Conservation (phyloP, 495 filamentous ascomycete species). For the Penicillium desertorum region DNA sequence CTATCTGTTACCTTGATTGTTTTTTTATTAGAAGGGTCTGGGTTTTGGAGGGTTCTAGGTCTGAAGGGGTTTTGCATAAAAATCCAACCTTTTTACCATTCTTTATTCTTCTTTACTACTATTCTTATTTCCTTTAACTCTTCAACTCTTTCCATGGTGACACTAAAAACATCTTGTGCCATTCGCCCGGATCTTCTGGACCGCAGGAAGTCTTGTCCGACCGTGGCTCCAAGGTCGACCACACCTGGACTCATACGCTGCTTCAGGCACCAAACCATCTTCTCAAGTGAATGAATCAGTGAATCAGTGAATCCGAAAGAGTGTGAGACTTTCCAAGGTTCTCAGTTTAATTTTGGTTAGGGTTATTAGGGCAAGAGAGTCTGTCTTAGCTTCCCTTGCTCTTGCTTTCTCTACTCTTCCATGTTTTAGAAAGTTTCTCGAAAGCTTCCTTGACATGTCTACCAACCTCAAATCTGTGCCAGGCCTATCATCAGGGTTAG, state of each 20-base stretch:
- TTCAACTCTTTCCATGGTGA: neutral
- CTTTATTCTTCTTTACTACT: neutral
- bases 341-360: neutral
- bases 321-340: conserved; percentile 11
- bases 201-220: conserved; percentile 36
- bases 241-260: conserved; percentile 19
- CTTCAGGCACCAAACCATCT: conserved; percentile 20
- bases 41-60: neutral
- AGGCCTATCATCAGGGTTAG: conserved; percentile 11
- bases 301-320: too few species aligned
- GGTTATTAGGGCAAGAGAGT: conserved; percentile 4
- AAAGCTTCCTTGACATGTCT: conserved; percentile 19
- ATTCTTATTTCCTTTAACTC: neutral
- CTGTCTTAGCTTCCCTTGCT: neutral
- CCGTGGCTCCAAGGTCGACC: conserved; percentile 31
- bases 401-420: neutral
- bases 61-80: neutral
- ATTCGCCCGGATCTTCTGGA: conserved; percentile 37
- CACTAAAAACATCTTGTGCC: neutral
- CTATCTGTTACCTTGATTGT: neutral
- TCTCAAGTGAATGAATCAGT: too few species aligned
- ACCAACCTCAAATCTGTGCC: conserved; percentile 22
- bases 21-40: neutral
- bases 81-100: conserved; percentile 1
- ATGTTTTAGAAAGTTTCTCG: neutral